Base-by-base conservation (phyloP, 2,329 filamentous ascomycete species). In the Colletotrichum paranaense region DNA sequence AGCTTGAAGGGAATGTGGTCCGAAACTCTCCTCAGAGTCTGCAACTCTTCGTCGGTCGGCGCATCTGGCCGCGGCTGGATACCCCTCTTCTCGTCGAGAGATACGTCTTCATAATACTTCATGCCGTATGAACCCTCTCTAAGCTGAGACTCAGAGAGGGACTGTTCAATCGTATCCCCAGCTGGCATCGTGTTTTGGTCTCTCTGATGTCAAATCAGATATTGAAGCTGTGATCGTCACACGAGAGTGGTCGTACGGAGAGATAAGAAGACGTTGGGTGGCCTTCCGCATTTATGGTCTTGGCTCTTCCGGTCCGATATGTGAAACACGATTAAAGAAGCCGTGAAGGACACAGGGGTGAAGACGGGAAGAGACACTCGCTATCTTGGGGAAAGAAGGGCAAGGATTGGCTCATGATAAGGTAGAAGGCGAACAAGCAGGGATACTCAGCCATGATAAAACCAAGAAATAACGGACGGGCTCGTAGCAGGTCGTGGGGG, bases 1-100 rank as follows among this genome's bases (percentile, higher is more conserved):
- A 90, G 84, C 46, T 85, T 87, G 82, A 87, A 86, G 1, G 90
- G 90, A 28, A 94, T 88, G 76, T 85, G 86, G 76, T 88, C 89
- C 11, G 89, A 82, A 1, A 91, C 85, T 75, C 89, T 88, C 32
- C 85, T 86, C 19, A 92, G 83, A 1, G 86, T 88, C 11, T 74
- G 76, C 60, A 90, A 74, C 55, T 92, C 89, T 74, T 88, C 86
- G n/a, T 84, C 82, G 4, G 87, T 88, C 4, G 87, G 87, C 4
- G 78, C 78, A 67, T 80, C 79, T 28, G 66, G 66, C 12, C 70
- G 58, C 11, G 58, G 28, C 59, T 59, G 66, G 6, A 68, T 35
- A 53, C 76, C 77, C 70, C 76, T 77, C 69, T 81, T 81, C 77
- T 82, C 80, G 30, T 81, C 78, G 7, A 77, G 35, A 32, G 75